These are phyloP conservation scores for Jatropha multifida DNA, from an alignment of 441 rosid species.

Conservation along the genomic window DNA sequence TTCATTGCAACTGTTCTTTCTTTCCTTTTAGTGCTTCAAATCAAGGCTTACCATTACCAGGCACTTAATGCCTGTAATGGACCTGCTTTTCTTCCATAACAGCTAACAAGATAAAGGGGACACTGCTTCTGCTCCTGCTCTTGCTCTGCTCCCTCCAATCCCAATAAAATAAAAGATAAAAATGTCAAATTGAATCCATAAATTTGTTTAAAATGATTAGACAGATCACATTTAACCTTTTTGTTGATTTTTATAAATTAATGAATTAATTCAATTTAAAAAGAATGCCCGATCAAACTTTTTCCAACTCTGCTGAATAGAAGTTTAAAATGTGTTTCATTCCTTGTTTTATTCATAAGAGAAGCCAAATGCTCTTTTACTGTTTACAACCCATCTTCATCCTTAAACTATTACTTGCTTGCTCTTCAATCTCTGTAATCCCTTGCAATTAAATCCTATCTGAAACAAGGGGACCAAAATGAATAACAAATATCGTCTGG, in stretches of 20 bases:
- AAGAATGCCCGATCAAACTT: no score
- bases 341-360: no score
- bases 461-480: background rate
- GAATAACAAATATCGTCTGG: background rate
- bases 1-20: background rate
- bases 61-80: background rate
- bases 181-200: no score
- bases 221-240: no score
- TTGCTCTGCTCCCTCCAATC: background rate
- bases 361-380: no score
- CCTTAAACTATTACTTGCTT: background rate
- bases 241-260: no score
- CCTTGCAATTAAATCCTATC: background rate
- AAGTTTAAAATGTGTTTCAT: no score
- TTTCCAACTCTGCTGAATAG: no score
- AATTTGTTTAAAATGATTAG: no score
- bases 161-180: background rate
- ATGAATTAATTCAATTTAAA: no score
- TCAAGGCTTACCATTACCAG: background rate
- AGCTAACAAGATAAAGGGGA: no score
- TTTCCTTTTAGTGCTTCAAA: background rate
- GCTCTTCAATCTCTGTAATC: background rate
- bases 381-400: background rate
- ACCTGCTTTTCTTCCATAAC: background rate
- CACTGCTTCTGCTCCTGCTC: no score